Base-by-base conservation (phyloP, 2,329 filamentous ascomycete species). In the Arthrocladium fulminans region DNA sequence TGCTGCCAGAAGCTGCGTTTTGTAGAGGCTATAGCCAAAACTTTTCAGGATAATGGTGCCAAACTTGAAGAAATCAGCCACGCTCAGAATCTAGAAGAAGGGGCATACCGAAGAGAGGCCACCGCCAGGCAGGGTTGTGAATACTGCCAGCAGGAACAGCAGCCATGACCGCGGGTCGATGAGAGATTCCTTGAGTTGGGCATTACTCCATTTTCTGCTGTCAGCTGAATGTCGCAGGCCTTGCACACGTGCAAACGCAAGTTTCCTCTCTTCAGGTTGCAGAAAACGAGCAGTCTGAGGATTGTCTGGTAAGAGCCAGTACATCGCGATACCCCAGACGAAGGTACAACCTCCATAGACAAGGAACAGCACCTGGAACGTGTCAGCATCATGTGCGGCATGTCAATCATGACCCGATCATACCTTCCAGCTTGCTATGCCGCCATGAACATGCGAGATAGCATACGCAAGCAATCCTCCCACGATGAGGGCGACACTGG, bases 121-220 rank as follows among this genome's bases (percentile, higher is more conserved):
- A 3, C 62, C 63, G 5, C 57, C 60, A 1, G 63, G 60, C 1
- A 66, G 52, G 12, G 55, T 57, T 24, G 58, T 59, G 10, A 57
- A 54, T 2, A 63, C 49, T 15, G 53, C 56, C 7, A 62, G 60
- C 3, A 62, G 29, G 37, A 61, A 60, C 20, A 63, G 55, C 0
- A 61, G 49, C 56, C 62, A 67, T 1, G 58, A 59, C 41, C 66
- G 63, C 2, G 58, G 57, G 47, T 67, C 65, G 6, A 50, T 51
- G 5, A 67, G 46, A 0, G 62, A 61, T 51, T 67, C 65, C 6
- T 56, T 40, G 29, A 64, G 57, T 50, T 68, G 65, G 15, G 3
- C 41, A n/a, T 45, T 45, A 12, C 23, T 44, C 47, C 47, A 49
- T 38, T 49, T 49, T 25, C 19, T 6, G 17, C 4, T 49, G 19